These are phyloP conservation scores for Fusarium equiseti DNA, from an alignment of 2,329 filamentous ascomycete genomes.

Conservation along the genomic window DNA sequence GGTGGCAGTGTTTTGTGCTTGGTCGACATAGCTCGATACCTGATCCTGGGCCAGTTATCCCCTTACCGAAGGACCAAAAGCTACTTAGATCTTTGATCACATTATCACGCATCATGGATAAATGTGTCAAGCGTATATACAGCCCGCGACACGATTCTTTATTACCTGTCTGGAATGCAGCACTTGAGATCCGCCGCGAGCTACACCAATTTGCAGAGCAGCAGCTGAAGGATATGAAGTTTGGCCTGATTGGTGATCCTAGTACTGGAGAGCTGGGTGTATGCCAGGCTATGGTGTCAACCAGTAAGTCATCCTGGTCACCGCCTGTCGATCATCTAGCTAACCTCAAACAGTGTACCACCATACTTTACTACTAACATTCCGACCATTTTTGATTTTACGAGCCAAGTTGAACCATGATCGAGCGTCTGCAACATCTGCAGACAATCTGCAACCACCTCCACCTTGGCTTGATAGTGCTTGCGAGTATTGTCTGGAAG, in stretches of 20 bases:
- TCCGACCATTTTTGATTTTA: constrained; percentile 59
- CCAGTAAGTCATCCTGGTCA: constrained; percentile 48
- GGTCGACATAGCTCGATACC: constrained; percentile 57
- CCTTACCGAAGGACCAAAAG: constrained; percentile 53
- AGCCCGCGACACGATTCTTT: constrained; percentile 54
- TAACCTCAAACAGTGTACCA: constrained; percentile 55
- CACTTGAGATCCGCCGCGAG: constrained; percentile 49
- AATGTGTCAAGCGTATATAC: constrained; percentile 57
- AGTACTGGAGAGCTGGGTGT: constrained; percentile 56
- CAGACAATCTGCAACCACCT: constrained; percentile 34
- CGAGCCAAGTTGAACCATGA: constrained; percentile 56
- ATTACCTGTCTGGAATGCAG: constrained; percentile 50
- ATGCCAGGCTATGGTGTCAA: constrained; percentile 55
- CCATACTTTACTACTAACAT: constrained; percentile 57
- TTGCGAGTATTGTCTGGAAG: constrained; percentile 57
- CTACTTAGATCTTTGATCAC: constrained; percentile 53
- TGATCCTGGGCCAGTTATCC: constrained; percentile 53
- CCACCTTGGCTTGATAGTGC: constrained; percentile 58
- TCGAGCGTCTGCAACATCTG: constrained; percentile 18
- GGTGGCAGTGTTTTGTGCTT: constrained; percentile 58
- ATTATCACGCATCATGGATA: constrained; percentile 55
- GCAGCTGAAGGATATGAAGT: constrained; percentile 49
- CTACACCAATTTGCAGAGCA: constrained; percentile 48
- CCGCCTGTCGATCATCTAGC: not conserved
- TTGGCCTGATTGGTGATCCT: constrained; percentile 52